Evolutionary conservation across 768 basidiomycete species (phyloP).

Genomic region (Serendipita sp.): DNA sequence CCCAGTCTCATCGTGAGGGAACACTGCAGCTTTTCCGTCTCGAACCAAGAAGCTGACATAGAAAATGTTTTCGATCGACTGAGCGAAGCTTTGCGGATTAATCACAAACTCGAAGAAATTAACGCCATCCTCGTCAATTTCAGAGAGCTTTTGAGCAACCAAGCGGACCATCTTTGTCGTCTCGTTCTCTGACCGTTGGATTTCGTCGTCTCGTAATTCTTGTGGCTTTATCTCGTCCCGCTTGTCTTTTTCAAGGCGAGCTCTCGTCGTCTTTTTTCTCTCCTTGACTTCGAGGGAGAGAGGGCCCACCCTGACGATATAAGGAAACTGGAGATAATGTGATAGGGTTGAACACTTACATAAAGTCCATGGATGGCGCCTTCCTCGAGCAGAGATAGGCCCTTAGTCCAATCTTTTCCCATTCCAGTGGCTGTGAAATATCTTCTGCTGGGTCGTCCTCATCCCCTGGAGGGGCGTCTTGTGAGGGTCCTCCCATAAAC

Average conservation of each 20-base stretch:
- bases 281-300: slow-evolving; percentile 76
- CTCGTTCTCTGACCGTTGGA: slow-evolving; percentile 70
- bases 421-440: slow-evolving; percentile 38
- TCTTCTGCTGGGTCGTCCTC: slow-evolving; percentile 31
- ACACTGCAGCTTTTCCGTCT: slow-evolving; percentile 54
- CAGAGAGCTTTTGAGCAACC: slow-evolving; percentile 49
- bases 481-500: slow-evolving; percentile 58
- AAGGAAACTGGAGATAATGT: not conserved
- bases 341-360: slow-evolving; percentile 35
- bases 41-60: slow-evolving; percentile 86
- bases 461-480: slow-evolving; percentile 21
- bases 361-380: slow-evolving; percentile 71
- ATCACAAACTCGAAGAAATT: slow-evolving; percentile 80
- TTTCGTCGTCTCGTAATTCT: slow-evolving; percentile 59
- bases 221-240: slow-evolving; percentile 56
- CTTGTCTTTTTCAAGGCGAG: slow-evolving; percentile 55
- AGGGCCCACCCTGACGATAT: slow-evolving; percentile 64
- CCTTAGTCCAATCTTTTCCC: slow-evolving; percentile 75
- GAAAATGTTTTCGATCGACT: slow-evolving; percentile 94
- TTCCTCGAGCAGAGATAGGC: slow-evolving; percentile 67
- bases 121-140: slow-evolving; percentile 29
- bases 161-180: slow-evolving; percentile 71
- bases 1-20: slow-evolving; percentile 37
- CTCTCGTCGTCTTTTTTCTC: slow-evolving; percentile 36
- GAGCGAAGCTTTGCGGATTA: slow-evolving; percentile 80